Conservation (phyloP, 1,139 yeast species). For the Sugiyamaella novakii region DNA sequence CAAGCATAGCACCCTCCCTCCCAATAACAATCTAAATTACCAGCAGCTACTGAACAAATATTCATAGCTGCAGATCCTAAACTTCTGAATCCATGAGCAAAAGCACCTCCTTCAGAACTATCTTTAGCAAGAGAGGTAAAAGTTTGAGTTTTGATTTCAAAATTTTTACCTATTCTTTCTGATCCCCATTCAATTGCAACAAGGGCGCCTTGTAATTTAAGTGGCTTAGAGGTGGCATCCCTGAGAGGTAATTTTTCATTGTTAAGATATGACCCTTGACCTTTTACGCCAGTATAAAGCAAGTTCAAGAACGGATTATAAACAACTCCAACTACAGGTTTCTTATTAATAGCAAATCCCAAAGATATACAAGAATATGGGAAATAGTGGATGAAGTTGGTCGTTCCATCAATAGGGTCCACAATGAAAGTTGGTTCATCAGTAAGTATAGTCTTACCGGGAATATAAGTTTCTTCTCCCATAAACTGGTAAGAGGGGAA, state of each 20-base stretch:
- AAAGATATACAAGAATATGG: slow-evolving; percentile 62
- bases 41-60: slow-evolving; percentile 57
- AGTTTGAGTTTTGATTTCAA: slow-evolving; percentile 51
- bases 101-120: slow-evolving; percentile 49
- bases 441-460: slow-evolving; percentile 49
- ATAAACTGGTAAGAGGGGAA: slow-evolving; percentile 55
- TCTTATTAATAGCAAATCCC: slow-evolving; percentile 53
- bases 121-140: slow-evolving; percentile 50
- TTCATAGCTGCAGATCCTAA: slow-evolving; percentile 65
- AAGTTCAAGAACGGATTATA: slow-evolving; percentile 57
- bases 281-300: slow-evolving; percentile 54
- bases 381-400: slow-evolving; percentile 60
- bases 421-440: slow-evolving; percentile 61
- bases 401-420: slow-evolving; percentile 65
- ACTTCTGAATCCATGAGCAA: slow-evolving; percentile 60
- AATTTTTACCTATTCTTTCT: slow-evolving; percentile 55
- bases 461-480: slow-evolving; percentile 59
- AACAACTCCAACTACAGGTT: slow-evolving; percentile 60
- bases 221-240: slow-evolving; percentile 33
- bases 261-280: slow-evolving; percentile 55
- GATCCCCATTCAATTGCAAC: slow-evolving; percentile 64
- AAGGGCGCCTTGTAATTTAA: slow-evolving; percentile 53
- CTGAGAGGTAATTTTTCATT: slow-evolving; percentile 45
- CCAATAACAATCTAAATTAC: slow-evolving; percentile 60
- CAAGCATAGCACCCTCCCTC: slow-evolving; percentile 66